Percentiles rank a stretch among this genome's conserved stretches.
These are phyloP conservation scores for Apiospora rasikravindrae DNA, from an alignment of 2,329 filamentous ascomycete species.

Conservation along the genomic window DNA sequence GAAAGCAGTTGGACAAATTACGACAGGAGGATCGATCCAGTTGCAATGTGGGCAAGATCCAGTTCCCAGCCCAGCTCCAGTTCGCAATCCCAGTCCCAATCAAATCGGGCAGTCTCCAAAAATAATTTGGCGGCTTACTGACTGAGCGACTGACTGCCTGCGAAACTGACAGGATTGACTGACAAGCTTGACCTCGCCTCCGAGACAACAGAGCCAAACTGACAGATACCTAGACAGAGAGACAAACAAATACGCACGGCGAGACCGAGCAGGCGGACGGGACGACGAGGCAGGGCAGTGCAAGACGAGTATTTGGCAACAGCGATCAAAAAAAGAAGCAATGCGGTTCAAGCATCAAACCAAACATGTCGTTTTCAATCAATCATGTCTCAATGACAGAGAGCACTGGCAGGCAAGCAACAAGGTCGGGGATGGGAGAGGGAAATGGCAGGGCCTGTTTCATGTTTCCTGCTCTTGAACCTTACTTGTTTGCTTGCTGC, in stretches of 20 bases:
- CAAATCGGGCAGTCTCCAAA: neutral
- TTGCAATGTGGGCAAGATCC: conserved; percentile 1
- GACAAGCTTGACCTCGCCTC: neutral
- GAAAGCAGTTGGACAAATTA: neutral
- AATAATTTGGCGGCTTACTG: neutral
- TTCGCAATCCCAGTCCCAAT: too few relatives aligned
- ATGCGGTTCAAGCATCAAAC: neutral
- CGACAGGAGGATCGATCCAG: neutral
- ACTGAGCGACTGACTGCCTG: neutral
- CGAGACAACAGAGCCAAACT: neutral
- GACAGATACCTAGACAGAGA: neutral
- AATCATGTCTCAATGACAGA: neutral
- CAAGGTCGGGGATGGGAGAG: neutral
- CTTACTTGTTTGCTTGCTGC: neutral
- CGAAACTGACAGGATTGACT: neutral
- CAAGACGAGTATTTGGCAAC: too few relatives aligned
- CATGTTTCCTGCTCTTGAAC: conserved; percentile 15
- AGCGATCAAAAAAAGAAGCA: neutral
- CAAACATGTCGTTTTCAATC: neutral
- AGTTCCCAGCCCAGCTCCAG: neutral
- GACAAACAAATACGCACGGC: neutral
- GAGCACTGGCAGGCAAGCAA: neutral
- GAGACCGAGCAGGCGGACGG: neutral
- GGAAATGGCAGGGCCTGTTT: neutral
- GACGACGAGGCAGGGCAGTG: neutral